These are phyloP conservation scores for Edaphochlamys debaryana DNA, from an alignment of 139 green algal species.

Conservation along the genomic window DNA sequence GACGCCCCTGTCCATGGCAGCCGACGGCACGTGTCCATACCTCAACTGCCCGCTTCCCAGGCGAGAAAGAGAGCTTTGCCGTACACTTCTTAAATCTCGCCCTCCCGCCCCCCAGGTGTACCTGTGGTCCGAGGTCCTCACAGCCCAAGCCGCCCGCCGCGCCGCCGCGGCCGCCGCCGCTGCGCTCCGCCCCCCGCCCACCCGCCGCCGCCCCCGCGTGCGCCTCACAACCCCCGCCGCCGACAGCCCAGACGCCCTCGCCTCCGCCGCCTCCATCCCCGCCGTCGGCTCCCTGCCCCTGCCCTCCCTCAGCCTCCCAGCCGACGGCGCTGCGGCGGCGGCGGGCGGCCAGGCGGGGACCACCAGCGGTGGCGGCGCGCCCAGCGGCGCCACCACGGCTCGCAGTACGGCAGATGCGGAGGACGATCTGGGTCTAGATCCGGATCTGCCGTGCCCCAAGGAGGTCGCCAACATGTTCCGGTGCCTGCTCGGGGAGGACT, in stretches of 20 bases:
- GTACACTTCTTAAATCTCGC: too few relatives aligned
- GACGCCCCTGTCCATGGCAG: too few relatives aligned
- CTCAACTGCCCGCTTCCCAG: too few relatives aligned
- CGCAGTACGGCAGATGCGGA: neutral
- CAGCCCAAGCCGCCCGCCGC: slow-evolving; percentile 7
- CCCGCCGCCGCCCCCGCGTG: neutral
- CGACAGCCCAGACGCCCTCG: neutral
- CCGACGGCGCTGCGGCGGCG: too few relatives aligned
- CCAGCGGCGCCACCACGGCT: neutral
- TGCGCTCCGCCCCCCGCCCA: neutral
- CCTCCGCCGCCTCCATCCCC: neutral
- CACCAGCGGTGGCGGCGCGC: neutral
- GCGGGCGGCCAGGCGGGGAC: too few relatives aligned
- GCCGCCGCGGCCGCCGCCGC: neutral
- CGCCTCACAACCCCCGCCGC: too few relatives aligned
- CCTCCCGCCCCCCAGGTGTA: slow-evolving; percentile 1
- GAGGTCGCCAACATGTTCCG: slow-evolving; percentile 9
- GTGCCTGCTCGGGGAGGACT: slow-evolving; percentile 30
- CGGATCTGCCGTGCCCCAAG: neutral
- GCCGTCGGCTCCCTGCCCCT: neutral
- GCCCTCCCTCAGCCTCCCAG: too few relatives aligned
- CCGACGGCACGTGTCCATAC: too few relatives aligned
- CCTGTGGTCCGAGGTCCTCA: slow-evolving; percentile 32
- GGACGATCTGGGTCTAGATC: slow-evolving; percentile 17
- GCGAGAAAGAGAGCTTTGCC: too few relatives aligned